A percentile compares a stretch with the other conserved stretches of the same genome.
phyloP scores from a whole-genome alignment of 2,329 filamentous ascomycete species.

The Phyllosticta paracitricarpa region DNA sequence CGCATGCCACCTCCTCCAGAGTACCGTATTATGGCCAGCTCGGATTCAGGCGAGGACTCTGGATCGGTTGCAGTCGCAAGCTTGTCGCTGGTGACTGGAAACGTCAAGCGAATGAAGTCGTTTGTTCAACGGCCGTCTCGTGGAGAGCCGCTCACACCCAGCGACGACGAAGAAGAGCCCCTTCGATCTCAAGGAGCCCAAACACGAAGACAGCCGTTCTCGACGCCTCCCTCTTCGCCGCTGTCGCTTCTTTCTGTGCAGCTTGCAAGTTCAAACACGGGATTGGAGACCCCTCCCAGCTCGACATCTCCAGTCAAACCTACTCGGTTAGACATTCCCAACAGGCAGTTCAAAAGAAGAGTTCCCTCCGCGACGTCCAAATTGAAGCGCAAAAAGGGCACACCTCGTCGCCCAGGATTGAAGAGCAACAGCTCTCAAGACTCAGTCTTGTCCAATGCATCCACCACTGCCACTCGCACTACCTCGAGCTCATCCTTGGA shows the following conservation, averaged over 20 bases:
- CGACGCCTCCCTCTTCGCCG: conserved; percentile 2
- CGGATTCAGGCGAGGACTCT: background rate
- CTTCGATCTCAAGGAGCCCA: background rate
- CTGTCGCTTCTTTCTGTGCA: background rate
- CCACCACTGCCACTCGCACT: background rate
- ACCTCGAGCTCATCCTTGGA: conserved; percentile 3
- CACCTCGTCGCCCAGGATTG: background rate
- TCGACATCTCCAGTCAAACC: conserved; percentile 7
- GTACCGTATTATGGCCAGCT: conserved; percentile 2
- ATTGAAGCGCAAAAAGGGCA: background rate
- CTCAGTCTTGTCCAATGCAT: background rate
- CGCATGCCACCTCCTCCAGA: conserved; percentile 1
- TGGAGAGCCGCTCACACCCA: background rate
- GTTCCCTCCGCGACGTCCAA: background rate
- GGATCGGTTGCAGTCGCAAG: conserved; percentile 8
- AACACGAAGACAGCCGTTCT: background rate
- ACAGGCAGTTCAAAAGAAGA: background rate
- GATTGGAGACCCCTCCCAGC: conserved; percentile 4
- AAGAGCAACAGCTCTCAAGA: background rate
- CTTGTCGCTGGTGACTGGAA: conserved; percentile 1
- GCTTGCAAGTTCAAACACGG: background rate
- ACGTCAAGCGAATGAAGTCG: conserved; percentile 8
- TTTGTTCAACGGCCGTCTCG: conserved; percentile 9
- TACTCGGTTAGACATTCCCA: background rate
- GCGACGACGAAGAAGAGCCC: background rate